Evolutionary conservation across 345 rosid species (phyloP).

Genomic region (Heritiera littoralis): DNA sequence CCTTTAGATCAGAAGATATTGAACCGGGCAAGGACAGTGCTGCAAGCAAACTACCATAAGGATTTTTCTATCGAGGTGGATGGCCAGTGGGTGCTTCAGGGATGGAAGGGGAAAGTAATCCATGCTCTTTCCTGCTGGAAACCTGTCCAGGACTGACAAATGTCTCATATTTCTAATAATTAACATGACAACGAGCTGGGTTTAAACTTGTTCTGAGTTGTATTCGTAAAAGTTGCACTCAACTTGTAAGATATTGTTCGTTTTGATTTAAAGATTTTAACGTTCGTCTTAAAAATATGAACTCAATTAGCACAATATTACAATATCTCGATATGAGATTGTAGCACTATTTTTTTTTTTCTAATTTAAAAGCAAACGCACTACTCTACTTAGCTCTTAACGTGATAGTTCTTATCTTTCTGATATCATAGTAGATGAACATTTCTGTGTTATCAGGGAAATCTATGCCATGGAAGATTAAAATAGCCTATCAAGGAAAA

Average conservation of each 20-base stretch:
- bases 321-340: no score
- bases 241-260: no score
- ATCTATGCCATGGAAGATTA: neutral
- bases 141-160: slow-evolving; percentile 23
- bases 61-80: slow-evolving; percentile 59
- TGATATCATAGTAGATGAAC: neutral
- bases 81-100: slow-evolving; percentile 71
- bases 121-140: slow-evolving; percentile 72
- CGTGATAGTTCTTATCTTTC: no score
- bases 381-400: neutral
- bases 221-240: no score
- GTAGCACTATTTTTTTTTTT: neutral
- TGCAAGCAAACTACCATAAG: slow-evolving; percentile 46
- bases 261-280: no score
- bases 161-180: neutral
- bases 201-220: neutral
- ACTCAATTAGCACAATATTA: no score
- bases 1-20: slow-evolving; percentile 47
- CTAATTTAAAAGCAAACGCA: neutral
- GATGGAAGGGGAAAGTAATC: slow-evolving; percentile 79
- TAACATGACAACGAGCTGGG: neutral
- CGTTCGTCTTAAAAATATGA: no score
- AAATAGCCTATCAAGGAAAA: neutral
- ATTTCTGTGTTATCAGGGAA: slow-evolving; percentile 17
- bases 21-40: slow-evolving; percentile 43